Percentiles rank a stretch among this genome's conserved stretches.
phyloP scores from a whole-genome alignment of 495 filamentous ascomycete genomes.

The Podospora pseudopauciseta region DNA sequence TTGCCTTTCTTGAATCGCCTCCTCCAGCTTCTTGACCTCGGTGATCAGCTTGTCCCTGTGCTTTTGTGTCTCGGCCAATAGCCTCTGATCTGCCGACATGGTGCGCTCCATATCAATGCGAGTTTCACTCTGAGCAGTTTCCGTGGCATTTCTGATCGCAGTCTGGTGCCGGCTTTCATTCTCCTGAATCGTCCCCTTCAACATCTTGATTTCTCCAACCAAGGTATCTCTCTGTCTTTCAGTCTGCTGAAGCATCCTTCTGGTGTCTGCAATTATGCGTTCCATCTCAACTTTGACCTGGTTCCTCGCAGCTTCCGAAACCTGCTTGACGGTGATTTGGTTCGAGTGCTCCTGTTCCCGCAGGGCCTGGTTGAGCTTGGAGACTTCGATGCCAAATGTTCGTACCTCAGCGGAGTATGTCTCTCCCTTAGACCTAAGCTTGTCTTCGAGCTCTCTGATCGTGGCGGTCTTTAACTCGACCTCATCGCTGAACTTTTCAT shows the following conservation, averaged over 20 bases:
- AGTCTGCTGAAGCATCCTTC: background rate
- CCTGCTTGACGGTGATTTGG: background rate
- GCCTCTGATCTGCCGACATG: background rate
- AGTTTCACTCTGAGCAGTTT: slow-evolving; percentile 8
- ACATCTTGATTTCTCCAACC: slow-evolving; percentile 13
- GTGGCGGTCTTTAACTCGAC: slow-evolving; percentile 11
- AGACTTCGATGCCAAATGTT: slow-evolving; percentile 10
- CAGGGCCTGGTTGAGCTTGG: slow-evolving; percentile 23
- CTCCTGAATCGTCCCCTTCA: slow-evolving; percentile 22
- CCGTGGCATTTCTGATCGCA: slow-evolving; percentile 3
- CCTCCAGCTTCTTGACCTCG: slow-evolving; percentile 20
- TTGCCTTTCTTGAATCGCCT: slow-evolving; percentile 24
- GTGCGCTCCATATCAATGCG: slow-evolving; percentile 16
- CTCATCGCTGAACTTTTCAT: slow-evolving; percentile 12
- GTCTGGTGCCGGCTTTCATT: slow-evolving; percentile 12
- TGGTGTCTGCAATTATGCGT: slow-evolving; percentile 9
- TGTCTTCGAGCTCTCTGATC: slow-evolving; percentile 19
- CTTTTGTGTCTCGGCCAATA: background rate
- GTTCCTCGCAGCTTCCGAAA: slow-evolving; percentile 3
- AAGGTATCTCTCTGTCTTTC: background rate
- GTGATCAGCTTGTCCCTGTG: slow-evolving; percentile 4
- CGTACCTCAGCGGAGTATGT: slow-evolving; percentile 12
- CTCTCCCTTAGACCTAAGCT: slow-evolving; percentile 18
- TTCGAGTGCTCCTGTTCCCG: slow-evolving; percentile 19
- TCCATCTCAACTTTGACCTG: slow-evolving; percentile 18